phyloP scores from a whole-genome alignment of 768 basidiomycete genomes.

The Trametes maxima region DNA sequence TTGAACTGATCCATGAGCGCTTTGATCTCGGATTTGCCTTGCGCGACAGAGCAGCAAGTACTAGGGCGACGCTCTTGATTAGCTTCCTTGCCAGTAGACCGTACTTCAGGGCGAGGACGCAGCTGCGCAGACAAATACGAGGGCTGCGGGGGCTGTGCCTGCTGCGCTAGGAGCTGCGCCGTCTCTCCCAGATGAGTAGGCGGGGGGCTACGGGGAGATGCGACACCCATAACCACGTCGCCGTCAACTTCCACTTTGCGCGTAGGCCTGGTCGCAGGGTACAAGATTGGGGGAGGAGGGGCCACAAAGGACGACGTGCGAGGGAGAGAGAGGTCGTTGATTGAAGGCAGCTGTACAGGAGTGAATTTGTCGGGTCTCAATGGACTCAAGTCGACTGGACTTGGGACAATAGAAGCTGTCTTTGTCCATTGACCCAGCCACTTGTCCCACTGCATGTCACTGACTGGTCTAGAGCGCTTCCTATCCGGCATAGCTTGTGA shows the following conservation, averaged over 20 bases:
- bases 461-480: too few species aligned
- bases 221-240: conserved; percentile 3
- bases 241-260: neutral
- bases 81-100: neutral
- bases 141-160: conserved; percentile 3
- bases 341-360: neutral
- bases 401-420: neutral
- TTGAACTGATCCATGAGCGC: conserved; percentile 23
- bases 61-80: neutral
- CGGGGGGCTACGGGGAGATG: neutral
- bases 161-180: conserved; percentile 5
- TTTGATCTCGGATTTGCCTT: conserved; percentile 25
- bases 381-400: neutral
- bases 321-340: neutral
- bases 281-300: conserved; percentile 25
- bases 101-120: neutral
- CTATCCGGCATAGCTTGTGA: too few species aligned
- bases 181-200: neutral
- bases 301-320: conserved; percentile 11
- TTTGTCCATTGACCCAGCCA: too few species aligned
- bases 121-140: neutral
- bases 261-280: neutral
- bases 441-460: too few species aligned
- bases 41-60: conserved; percentile 22
- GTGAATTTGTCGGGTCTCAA: neutral